Conservation (phyloP, 2,329 filamentous ascomycete species). For the Fusarium newnesense region DNA sequence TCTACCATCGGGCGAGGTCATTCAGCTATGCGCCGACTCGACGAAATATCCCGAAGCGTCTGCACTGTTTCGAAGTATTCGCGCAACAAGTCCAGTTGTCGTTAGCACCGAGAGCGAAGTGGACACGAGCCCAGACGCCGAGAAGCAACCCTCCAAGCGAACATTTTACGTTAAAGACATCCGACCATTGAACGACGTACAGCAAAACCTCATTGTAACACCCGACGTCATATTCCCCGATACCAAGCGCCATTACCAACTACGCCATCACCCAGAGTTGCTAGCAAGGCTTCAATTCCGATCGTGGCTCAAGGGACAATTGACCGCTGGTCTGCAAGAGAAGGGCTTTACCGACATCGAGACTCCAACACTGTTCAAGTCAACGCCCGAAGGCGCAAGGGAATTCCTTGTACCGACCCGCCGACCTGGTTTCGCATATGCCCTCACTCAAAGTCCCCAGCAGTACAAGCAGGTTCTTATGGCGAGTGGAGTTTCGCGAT, state of each 20-base stretch:
- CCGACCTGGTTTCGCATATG: slow-evolving; percentile 80
- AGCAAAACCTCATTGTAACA: slow-evolving; percentile 78
- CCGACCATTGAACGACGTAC: slow-evolving; percentile 48
- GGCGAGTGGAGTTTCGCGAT: slow-evolving; percentile 83
- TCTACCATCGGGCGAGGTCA: slow-evolving; percentile 50
- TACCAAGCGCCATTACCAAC: slow-evolving; percentile 82
- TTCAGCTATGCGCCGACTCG: slow-evolving; percentile 58
- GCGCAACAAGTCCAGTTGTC: slow-evolving; percentile 63
- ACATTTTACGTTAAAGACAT: slow-evolving; percentile 73
- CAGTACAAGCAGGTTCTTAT: slow-evolving; percentile 99
- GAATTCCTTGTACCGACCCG: slow-evolving; percentile 95
- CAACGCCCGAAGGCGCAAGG: slow-evolving; percentile 92
- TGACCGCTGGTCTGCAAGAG: slow-evolving; percentile 64
- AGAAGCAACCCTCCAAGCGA: slow-evolving; percentile 50
- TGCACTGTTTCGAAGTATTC: slow-evolving; percentile 56
- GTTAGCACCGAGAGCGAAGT: slow-evolving; percentile 54
- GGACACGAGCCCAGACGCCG: slow-evolving; percentile 30
- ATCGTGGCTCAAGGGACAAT: slow-evolving; percentile 64
- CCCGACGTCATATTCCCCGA: slow-evolving; percentile 78
- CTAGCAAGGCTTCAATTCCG: slow-evolving; percentile 77
- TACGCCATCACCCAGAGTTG: slow-evolving; percentile 78
- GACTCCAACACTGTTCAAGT: slow-evolving; percentile 95
- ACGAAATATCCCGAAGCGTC: slow-evolving; percentile 51
- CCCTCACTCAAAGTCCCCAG: slow-evolving; percentile 93
- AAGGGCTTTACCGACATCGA: slow-evolving; percentile 82